Evolutionary conservation across 768 basidiomycete species (phyloP).

Genomic region (Suillus placidus): DNA sequence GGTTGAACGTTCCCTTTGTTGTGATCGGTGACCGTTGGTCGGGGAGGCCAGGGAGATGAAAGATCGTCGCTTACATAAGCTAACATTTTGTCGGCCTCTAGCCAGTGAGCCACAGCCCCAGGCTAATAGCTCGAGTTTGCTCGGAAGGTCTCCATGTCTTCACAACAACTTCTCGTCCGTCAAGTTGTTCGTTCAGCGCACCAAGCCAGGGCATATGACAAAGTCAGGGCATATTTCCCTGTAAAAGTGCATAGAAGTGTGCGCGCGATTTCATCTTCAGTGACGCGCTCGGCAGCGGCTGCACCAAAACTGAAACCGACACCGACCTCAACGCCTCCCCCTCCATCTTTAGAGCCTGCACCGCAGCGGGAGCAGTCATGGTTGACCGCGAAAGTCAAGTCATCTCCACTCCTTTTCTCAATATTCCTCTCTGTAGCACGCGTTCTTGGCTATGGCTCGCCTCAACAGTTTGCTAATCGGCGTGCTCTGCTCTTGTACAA

Average conservation of each 20-base stretch:
- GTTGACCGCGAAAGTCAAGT: slow-evolving; percentile 56
- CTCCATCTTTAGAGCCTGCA: background rate
- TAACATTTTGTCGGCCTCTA: background rate
- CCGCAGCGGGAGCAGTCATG: slow-evolving; percentile 43
- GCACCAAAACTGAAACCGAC: background rate
- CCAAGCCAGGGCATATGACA: background rate
- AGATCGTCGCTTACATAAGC: slow-evolving; percentile 2
- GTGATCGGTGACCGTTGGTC: background rate
- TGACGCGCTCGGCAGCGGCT: background rate
- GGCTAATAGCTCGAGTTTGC: background rate
- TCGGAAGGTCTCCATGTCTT: background rate
- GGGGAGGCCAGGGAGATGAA: background rate
- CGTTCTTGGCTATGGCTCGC: slow-evolving; percentile 60
- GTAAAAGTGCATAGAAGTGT: background rate
- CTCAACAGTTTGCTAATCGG: slow-evolving; percentile 62
- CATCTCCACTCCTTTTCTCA: slow-evolving; percentile 48
- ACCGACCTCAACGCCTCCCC: background rate
- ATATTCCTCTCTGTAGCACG: slow-evolving; percentile 52
- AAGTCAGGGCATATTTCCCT: background rate
- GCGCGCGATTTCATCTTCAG: slow-evolving; percentile 2
- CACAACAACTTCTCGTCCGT: background rate
- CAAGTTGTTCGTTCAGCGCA: background rate
- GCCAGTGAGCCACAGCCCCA: too few species aligned
- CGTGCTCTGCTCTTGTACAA: slow-evolving; percentile 63
- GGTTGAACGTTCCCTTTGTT: background rate